phyloP scores from a whole-genome alignment of 345 rosid species.

The Abelmoschus esculentus region DNA sequence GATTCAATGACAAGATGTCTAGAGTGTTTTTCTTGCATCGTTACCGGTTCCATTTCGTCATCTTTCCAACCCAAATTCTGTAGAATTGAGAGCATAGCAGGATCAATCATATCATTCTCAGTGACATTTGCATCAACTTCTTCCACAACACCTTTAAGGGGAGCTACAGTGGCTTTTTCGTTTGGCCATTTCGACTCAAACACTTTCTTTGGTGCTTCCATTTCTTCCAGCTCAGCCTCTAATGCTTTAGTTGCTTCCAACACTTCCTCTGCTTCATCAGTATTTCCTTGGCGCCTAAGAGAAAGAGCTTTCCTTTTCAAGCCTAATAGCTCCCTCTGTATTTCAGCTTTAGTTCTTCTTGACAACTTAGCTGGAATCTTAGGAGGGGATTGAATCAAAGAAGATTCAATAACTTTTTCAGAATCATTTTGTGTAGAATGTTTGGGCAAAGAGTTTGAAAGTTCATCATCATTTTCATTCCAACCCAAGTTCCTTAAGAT shows the following conservation, averaged over 20 bases:
- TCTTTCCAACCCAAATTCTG: constrained; percentile 56
- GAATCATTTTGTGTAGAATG: constrained; percentile 24
- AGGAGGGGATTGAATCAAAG: constrained; percentile 18
- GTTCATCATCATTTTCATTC: constrained; percentile 46
- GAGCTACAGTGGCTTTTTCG: constrained; percentile 7
- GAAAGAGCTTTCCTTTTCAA: constrained; percentile 74
- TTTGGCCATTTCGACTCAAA: constrained; percentile 18
- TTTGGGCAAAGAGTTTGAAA: constrained; percentile 12
- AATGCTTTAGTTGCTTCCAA: constrained; percentile 47
- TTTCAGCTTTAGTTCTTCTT: constrained; percentile 59
- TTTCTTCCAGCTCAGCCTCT: constrained; percentile 52
- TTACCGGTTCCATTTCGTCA: constrained; percentile 29
- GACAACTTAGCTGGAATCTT: constrained; percentile 19
- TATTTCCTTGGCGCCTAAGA: constrained; percentile 67
- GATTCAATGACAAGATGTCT: constrained; percentile 21
- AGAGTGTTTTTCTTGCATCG: constrained; percentile 17
- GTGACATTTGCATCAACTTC: constrained; percentile 31
- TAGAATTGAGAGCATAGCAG: constrained; percentile 38
- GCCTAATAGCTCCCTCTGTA: constrained; percentile 79
- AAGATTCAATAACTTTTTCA: constrained; percentile 14
- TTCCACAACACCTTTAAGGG: constrained; percentile 3
- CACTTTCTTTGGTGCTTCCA: constrained; percentile 43
- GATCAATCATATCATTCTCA: constrained; percentile 57
- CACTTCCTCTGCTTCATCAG: constrained; percentile 71
- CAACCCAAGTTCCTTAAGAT: constrained; percentile 55